Conservation (phyloP, 1,284 basidiomycete genomes). For the Puccinia brachypodii region DNA sequence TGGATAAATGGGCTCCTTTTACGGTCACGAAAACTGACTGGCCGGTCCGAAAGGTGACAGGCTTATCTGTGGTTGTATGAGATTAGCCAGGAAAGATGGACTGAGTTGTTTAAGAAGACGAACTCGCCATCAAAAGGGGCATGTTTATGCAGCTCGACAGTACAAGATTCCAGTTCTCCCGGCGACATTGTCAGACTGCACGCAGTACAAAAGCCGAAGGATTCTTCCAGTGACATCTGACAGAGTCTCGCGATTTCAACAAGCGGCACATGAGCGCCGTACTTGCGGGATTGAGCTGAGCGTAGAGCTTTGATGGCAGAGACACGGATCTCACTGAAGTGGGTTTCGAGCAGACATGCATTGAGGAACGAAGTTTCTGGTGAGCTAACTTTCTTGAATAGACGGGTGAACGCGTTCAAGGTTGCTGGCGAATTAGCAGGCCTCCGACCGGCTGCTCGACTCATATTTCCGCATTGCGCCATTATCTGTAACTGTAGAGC, state of each 20-base stretch:
- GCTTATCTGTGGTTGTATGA: constrained; percentile 21
- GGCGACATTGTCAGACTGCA: constrained; percentile 36
- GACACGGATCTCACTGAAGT: constrained; percentile 61
- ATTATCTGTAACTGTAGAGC: constrained; percentile 76
- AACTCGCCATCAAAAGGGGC: constrained; percentile 45
- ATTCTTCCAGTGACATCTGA: constrained; percentile 40
- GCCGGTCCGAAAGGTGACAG: constrained; percentile 27
- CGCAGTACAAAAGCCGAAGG: constrained; percentile 31
- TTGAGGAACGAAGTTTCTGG: constrained; percentile 60
- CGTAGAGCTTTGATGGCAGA: constrained; percentile 61
- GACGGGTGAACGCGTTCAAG: constrained; percentile 65
- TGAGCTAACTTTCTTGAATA: constrained; percentile 60
- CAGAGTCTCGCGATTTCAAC: constrained; percentile 26
- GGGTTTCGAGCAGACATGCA: constrained; percentile 62
- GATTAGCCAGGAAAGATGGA: constrained; percentile 9
- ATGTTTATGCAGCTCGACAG: constrained; percentile 41
- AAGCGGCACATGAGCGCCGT: constrained; percentile 30
- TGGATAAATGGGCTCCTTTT: constrained; percentile 29
- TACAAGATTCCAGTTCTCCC: constrained; percentile 12
- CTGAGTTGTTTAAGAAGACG: constrained; percentile 6
- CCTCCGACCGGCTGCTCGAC: constrained; percentile 58
- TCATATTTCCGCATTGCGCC: constrained; percentile 72
- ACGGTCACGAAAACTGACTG: constrained; percentile 33
- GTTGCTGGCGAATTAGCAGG: constrained; percentile 61
- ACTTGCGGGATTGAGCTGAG: constrained; percentile 53